Evolutionary conservation across 768 basidiomycete genomes (phyloP).

Genomic region (Mycena galericulata): DNA sequence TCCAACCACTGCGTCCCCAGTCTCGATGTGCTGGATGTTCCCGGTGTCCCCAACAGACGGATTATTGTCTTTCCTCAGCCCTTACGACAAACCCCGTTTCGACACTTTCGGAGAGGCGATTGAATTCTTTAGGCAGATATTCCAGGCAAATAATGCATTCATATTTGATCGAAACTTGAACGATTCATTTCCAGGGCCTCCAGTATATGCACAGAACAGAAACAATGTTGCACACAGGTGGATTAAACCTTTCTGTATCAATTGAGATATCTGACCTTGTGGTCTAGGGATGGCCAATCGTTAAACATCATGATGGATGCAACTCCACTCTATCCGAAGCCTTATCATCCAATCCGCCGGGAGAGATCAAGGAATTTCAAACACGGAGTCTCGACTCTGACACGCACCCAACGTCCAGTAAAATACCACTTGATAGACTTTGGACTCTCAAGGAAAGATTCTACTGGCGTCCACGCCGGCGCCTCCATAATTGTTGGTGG

Average conservation of each 20-base stretch:
- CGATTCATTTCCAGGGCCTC: constrained; percentile 35
- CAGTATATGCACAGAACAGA: constrained; percentile 43
- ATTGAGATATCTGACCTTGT: not conserved
- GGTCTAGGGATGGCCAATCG: constrained; percentile 36
- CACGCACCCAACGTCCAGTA: constrained; percentile 43
- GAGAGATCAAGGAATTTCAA: not conserved
- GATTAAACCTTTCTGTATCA: not conserved
- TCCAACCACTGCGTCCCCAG: constrained; percentile 51
- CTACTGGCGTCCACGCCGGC: constrained; percentile 40
- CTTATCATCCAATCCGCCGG: constrained; percentile 39
- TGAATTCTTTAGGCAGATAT: constrained; percentile 47
- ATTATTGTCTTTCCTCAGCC: constrained; percentile 42
- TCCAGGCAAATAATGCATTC: constrained; percentile 40
- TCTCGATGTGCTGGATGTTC: constrained; percentile 37
- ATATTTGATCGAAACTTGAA: not conserved
- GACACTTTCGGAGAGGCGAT: constrained; percentile 50
- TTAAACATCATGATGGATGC: constrained; percentile 54
- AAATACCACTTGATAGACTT: constrained; percentile 56
- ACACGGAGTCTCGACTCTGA: not conserved
- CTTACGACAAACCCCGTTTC: constrained; percentile 43
- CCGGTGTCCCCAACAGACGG: constrained; percentile 30
- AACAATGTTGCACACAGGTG: constrained; percentile 45
- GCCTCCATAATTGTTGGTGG: constrained; percentile 50
- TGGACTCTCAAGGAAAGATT: constrained; percentile 46
- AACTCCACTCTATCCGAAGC: constrained; percentile 38